Evolutionary conservation across 768 basidiomycete species (phyloP), one percentile per base, ranked within the genome.

Genomic region (Rhodotorula sphaerocarpa): DNA sequence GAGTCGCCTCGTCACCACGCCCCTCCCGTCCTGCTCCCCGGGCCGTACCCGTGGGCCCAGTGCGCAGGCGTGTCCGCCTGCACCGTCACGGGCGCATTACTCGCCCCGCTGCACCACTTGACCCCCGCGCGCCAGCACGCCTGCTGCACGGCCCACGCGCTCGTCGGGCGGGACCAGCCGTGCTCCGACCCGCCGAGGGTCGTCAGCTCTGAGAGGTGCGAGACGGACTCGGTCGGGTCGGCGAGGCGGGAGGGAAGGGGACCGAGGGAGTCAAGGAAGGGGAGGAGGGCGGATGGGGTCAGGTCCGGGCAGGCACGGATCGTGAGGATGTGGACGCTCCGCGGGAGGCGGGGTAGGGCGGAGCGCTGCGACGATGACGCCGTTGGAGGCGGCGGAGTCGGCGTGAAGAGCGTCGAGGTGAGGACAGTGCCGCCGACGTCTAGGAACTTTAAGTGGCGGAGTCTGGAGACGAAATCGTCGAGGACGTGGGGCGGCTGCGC

Each of bases 351-450:
- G 12, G 43, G 42, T 12, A 23, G 21, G 11, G 53, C n/a, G n/a
- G n/a, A n/a, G n/a, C n/a, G n/a, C n/a, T n/a, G n/a, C n/a, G n/a
- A n/a, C n/a, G n/a, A n/a, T n/a, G n/a, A n/a, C n/a, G 50, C 7
- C 53, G n/a, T 14, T 16, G 27, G 12, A 15, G 31, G 36, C 0
- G 57, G 52, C 15, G 28, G 27, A 21, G 20, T 11, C 23, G 30
- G 47, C 28, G 27, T 16, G 46, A 65, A 55, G 28, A 65, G 63
- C 28, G 5, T 18, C 20, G 63, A 21, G 12, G 53, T 18, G 42
- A 65, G 57, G 57, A 65, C 57, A 12, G 41, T 41, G 1, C 63
- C 63, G 7, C 63, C 63, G 30, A 65, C 15, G 44, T 65, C 63
- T 57, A 65, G 63, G 3, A 28, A 15, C 7, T 2, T 3, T 18